Conservation (phyloP, 2,329 filamentous ascomycete genomes). For the Calycina herbarum region DNA sequence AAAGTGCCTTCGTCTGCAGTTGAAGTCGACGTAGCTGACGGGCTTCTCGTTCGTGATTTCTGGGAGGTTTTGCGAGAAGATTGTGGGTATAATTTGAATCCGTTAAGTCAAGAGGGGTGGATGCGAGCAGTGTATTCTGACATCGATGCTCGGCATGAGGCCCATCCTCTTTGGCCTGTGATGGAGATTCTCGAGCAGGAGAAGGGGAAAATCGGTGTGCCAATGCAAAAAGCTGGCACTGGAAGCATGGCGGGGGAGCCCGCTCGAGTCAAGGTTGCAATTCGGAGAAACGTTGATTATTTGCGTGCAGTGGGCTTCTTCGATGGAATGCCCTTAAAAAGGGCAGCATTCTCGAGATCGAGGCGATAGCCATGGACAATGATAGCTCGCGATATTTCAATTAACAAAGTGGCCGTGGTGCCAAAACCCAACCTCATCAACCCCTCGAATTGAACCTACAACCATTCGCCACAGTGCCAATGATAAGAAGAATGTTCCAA, state of each 20-base stretch:
- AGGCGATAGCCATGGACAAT: not conserved
- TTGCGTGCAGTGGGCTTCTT: not conserved
- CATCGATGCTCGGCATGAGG: not conserved
- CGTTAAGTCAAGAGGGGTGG: not conserved
- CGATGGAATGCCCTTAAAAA: not conserved
- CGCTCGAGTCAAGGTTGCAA: not conserved
- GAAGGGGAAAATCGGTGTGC: not conserved
- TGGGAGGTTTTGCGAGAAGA: conserved; percentile 11
- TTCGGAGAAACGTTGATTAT: not conserved
- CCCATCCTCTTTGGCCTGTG: conserved; percentile 7
- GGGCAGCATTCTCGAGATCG: not conserved
- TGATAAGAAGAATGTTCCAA: too few relatives aligned
- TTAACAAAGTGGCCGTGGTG: too few relatives aligned
- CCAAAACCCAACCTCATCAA: too few relatives aligned
- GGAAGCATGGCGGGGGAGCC: not conserved
- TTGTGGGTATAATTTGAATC: not conserved
- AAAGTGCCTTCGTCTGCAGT: not conserved
- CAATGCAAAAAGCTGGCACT: not conserved
- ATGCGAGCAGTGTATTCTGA: not conserved
- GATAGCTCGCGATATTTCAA: too few relatives aligned
- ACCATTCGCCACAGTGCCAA: too few relatives aligned
- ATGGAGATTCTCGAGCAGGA: not conserved
- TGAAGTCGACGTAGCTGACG: not conserved
- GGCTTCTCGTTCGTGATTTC: conserved; percentile 12
- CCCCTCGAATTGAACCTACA: too few relatives aligned